phyloP scores from a whole-genome alignment of 1,284 basidiomycete genomes.

The Coniferiporia weirii region DNA sequence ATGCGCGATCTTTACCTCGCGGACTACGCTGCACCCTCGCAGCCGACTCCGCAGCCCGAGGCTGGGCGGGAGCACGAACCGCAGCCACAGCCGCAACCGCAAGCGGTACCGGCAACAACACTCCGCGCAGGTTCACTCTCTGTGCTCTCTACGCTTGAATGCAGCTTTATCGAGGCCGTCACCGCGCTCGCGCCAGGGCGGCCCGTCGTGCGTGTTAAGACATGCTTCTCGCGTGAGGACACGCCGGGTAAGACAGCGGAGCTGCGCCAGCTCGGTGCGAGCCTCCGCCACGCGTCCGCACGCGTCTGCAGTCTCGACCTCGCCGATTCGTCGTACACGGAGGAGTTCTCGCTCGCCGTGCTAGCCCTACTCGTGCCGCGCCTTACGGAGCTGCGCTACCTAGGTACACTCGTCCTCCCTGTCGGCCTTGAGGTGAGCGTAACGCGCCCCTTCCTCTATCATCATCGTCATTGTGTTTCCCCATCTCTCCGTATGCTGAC shows the following conservation, averaged over 20 bases:
- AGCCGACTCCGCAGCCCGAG: neutral
- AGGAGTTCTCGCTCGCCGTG: conserved; percentile 47
- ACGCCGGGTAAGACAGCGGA: conserved; percentile 45
- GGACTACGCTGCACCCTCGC: conserved; percentile 36
- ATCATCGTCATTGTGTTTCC: conserved; percentile 13
- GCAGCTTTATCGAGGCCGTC: conserved; percentile 61
- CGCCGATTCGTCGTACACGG: conserved; percentile 52
- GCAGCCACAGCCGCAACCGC: conserved; percentile 10
- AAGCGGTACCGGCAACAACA: conserved; percentile 16
- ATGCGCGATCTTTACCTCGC: conserved; percentile 53
- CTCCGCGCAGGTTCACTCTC: conserved; percentile 38
- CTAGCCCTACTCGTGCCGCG: conserved; percentile 35
- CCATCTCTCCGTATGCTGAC: neutral
- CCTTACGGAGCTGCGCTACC: conserved; percentile 44
- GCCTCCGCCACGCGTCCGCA: conserved; percentile 37
- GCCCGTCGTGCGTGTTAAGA: conserved; percentile 55
- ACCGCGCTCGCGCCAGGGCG: conserved; percentile 47
- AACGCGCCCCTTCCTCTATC: conserved; percentile 2
- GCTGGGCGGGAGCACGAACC: neutral
- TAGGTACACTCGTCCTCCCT: conserved; percentile 57
- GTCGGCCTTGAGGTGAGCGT: conserved; percentile 40
- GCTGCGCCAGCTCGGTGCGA: conserved; percentile 40
- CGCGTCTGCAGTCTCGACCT: conserved; percentile 49
- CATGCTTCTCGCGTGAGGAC: conserved; percentile 57
- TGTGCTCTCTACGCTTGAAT: conserved; percentile 49